Conservation (phyloP, 2,329 filamentous ascomycete genomes). For the Didymellaceae sp. region DNA sequence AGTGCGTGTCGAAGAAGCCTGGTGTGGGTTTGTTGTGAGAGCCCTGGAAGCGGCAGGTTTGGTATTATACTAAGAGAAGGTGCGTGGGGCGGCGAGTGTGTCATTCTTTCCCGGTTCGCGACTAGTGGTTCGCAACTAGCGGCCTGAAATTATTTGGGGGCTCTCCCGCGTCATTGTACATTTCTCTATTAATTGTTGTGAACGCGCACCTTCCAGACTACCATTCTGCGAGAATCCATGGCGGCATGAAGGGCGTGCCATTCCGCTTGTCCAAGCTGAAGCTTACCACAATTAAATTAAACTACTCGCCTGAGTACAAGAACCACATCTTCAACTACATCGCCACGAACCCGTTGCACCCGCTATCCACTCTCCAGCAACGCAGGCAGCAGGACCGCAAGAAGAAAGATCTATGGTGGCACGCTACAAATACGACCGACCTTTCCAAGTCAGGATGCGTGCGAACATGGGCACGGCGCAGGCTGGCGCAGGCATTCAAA, state of each 20-base stretch:
- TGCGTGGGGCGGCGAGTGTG: slow-evolving; percentile 12
- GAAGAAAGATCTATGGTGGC: slow-evolving; percentile 43
- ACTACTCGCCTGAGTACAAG: slow-evolving; percentile 32
- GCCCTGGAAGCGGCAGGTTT: slow-evolving; percentile 11
- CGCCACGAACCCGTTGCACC: slow-evolving; percentile 31
- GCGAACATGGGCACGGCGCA: slow-evolving; percentile 39
- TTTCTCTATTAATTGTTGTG: neutral
- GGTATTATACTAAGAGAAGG: slow-evolving; percentile 8
- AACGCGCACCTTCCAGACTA: slow-evolving; percentile 1
- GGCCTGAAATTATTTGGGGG: neutral
- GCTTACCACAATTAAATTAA: slow-evolving; percentile 27
- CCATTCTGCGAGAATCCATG: neutral
- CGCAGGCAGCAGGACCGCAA: slow-evolving; percentile 28
- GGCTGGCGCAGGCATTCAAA: slow-evolving; percentile 39
- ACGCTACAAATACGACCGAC: slow-evolving; percentile 30
- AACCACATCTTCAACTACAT: slow-evolving; percentile 33
- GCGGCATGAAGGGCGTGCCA: slow-evolving; percentile 26
- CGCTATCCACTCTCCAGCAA: slow-evolving; percentile 29
- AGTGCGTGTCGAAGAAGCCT: slow-evolving; percentile 9
- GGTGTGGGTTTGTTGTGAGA: slow-evolving; percentile 16
- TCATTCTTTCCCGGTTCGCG: neutral
- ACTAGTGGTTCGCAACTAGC: slow-evolving; percentile 2
- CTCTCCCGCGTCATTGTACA: slow-evolving; percentile 6
- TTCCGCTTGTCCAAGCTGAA: slow-evolving; percentile 21
- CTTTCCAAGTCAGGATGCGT: slow-evolving; percentile 43